Evolutionary conservation across 257 asterid species (phyloP).

Genomic region (Solanum neorickii): DNA sequence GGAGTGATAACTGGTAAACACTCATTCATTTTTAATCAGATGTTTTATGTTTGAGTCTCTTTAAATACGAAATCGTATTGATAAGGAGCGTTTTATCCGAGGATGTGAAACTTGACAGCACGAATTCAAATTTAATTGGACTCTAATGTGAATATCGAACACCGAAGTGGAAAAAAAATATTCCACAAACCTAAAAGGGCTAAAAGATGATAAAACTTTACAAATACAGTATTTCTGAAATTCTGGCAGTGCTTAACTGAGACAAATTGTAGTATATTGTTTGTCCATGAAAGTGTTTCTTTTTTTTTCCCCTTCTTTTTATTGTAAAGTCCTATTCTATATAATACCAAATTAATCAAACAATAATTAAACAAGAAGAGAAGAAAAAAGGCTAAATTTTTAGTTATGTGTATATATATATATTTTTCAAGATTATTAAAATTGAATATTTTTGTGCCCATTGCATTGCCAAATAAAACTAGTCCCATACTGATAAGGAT

Average conservation of each 20-base stretch:
- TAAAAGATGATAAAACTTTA: not conserved
- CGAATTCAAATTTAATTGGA: too few species aligned
- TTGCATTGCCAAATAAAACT: slow-evolving; percentile 1
- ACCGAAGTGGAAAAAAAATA: not conserved
- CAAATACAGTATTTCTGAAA: not conserved
- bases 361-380: not conserved
- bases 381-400: not conserved
- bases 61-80: too few species aligned
- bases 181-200: not conserved
- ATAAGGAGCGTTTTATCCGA: too few species aligned
- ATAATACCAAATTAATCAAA: not conserved
- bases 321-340: not conserved
- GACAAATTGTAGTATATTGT: not conserved
- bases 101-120: too few species aligned
- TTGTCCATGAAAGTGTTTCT: not conserved
- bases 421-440: not conserved
- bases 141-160: too few species aligned
- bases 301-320: not conserved
- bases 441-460: not conserved
- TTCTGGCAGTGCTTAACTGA: not conserved
- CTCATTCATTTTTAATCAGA: too few species aligned
- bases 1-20: too few species aligned
- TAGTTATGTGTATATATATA: not conserved
- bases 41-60: too few species aligned
- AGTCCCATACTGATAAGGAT: not conserved